Evolutionary conservation across 345 rosid species (phyloP), one percentile per base, ranked within the genome.

Genomic region (Litchi chinensis): DNA sequence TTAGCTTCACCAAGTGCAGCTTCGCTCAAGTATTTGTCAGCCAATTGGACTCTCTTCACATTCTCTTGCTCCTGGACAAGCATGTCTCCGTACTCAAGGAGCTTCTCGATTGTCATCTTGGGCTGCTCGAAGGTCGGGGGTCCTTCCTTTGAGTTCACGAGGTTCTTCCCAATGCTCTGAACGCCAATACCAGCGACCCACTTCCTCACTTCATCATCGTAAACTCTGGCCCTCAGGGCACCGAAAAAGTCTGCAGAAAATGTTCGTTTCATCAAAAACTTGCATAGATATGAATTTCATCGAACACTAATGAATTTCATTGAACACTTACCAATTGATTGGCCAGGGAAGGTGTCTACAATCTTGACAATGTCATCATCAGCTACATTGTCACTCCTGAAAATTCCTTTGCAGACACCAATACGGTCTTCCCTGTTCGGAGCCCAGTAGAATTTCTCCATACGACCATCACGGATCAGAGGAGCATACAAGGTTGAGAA

Each of bases 361-460:
- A 95, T 72, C 78, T 79, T 93, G 81, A 93, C 90, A 67, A 95
- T 66, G 82, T 86, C 97, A 0, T 89, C 88, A 0, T 56, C 57
- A 0, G 86, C 63, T 50, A 95, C 75, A 5, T 88, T 83, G 80
- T 93, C 99, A 1, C 72, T 87, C 88, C 78, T 88, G 89, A 95
- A 95, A 60, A 95, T 95, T 32, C 98, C 98, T 3, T 10, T 77
- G 91, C 98, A 93, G 82, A 95, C 99, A 65, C 99, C 99, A 60
- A 95, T 87, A 32, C 99, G 85, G 81, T 95, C 99, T 0, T 95
- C 99, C 73, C 98, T 90, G 32, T 94, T 93, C 0, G 99, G 99
- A 2, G 99, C 98, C 99, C 97, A 94, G 91, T 96, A 96, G 94
- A 93, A 96, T 70, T 96, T 96, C 94, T 96, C 99, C 99, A 96